These are phyloP conservation scores for Trametes hirsuta DNA, from an alignment of 1,284 basidiomycete genomes.

Conservation along the genomic window DNA sequence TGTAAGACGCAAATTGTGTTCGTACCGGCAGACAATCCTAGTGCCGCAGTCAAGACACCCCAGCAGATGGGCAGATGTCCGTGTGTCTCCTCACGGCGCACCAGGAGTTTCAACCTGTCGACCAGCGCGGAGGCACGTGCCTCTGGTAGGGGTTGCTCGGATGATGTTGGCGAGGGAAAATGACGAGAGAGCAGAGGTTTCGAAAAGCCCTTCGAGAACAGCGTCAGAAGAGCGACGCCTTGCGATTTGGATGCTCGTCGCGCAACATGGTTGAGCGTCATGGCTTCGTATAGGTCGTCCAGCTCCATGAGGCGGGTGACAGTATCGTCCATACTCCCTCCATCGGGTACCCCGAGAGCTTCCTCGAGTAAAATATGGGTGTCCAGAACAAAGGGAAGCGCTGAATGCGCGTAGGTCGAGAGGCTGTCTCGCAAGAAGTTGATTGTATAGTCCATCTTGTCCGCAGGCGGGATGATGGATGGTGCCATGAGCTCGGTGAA, in stretches of 20 bases:
- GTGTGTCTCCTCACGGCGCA: constrained; percentile 64
- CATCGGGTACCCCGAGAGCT: background rate
- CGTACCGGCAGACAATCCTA: constrained; percentile 77
- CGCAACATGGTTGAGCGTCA: constrained; percentile 89
- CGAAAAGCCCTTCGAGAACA: constrained; percentile 85
- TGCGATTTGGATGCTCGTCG: constrained; percentile 89
- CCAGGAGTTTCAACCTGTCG: constrained; percentile 65
- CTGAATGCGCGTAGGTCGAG: constrained; percentile 72
- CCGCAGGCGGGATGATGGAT: constrained; percentile 38
- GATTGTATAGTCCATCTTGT: constrained; percentile 43
- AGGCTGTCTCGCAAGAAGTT: constrained; percentile 75
- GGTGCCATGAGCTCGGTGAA: constrained; percentile 35
- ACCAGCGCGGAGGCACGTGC: constrained; percentile 47
- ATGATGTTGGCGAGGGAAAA: constrained; percentile 20
- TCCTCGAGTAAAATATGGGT: constrained; percentile 52
- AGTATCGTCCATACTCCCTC: constrained; percentile 13
- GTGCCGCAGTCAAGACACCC: constrained; percentile 80
- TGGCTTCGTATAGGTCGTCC: constrained; percentile 82
- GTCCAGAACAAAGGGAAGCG: constrained; percentile 78
- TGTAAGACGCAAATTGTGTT: background rate
- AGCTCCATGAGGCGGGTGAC: constrained; percentile 54
- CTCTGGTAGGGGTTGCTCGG: constrained; percentile 21
- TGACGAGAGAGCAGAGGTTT: constrained; percentile 40
- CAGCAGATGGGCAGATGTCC: constrained; percentile 93
- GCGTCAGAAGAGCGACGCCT: constrained; percentile 89